Evolutionary conservation across 441 rosid species (phyloP).

Genomic region (Adansonia gregorii): DNA sequence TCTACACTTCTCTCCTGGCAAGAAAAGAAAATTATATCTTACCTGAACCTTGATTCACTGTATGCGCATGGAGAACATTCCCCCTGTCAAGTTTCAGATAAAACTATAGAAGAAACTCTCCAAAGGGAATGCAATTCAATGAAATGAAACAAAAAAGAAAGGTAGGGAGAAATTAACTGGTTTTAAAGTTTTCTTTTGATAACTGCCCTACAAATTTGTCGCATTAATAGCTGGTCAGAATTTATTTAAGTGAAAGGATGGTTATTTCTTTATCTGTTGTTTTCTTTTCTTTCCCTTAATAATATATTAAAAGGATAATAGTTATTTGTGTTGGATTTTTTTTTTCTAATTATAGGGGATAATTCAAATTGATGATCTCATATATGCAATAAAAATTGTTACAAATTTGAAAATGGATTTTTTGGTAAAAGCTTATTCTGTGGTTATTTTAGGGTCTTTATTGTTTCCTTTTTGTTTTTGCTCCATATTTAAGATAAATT

Average conservation of each 20-base stretch:
- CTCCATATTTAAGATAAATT: too few species aligned
- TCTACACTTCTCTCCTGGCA: background rate
- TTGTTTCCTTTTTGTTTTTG: too few species aligned
- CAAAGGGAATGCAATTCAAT: conserved; percentile 41
- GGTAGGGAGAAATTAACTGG: conserved; percentile 25
- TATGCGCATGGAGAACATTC: conserved; percentile 32
- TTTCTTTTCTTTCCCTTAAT: background rate
- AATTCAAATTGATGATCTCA: too few species aligned
- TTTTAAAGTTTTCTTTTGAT: conserved; percentile 3
- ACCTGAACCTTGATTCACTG: conserved; percentile 26
- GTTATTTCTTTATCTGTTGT: conserved; percentile 30
- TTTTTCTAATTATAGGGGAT: too few species aligned
- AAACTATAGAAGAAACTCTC: conserved; percentile 37
- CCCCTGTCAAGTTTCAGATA: conserved; percentile 45
- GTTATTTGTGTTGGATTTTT: conserved; percentile 4
- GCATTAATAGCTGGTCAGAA: conserved; percentile 43
- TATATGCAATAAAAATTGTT: too few species aligned
- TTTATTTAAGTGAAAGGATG: conserved; percentile 16
- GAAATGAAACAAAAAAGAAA: background rate
- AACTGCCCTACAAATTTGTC: conserved; percentile 33
- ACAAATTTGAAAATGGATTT: too few species aligned
- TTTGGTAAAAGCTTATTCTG: too few species aligned
- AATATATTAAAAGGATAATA: background rate
- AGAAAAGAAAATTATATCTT: conserved; percentile 12
- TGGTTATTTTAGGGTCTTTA: too few species aligned